A percentile compares a stretch with the other conserved stretches of the same genome.
Evolutionary conservation across 2,329 filamentous ascomycete genomes (phyloP).

Genomic region (Alternaria brassicae): DNA sequence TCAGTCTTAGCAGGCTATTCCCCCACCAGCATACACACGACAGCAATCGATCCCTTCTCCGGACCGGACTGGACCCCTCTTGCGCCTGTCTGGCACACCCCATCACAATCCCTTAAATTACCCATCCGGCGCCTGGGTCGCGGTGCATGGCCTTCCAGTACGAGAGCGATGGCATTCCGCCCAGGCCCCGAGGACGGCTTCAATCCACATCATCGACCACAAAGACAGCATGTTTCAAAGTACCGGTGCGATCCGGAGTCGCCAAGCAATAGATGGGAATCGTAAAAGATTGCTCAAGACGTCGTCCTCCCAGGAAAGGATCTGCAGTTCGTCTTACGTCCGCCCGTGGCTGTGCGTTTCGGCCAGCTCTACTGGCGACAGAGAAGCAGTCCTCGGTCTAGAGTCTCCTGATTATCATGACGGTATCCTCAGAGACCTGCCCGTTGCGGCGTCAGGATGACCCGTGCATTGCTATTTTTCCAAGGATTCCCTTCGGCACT

Average conservation of each 20-base stretch:
- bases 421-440: slow-evolving; percentile 6
- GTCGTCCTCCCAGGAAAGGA: slow-evolving; percentile 23
- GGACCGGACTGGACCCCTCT: slow-evolving; percentile 3
- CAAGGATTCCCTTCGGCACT: slow-evolving; percentile 14
- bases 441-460: slow-evolving; percentile 11
- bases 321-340: slow-evolving; percentile 22
- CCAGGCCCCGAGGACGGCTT: neutral
- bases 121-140: neutral
- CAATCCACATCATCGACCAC: neutral
- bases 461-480: slow-evolving; percentile 8
- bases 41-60: slow-evolving; percentile 1
- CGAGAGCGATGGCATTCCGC: neutral
- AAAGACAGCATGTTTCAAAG: neutral
- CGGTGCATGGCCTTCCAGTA: neutral
- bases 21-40: slow-evolving; percentile 3
- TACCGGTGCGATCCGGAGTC: slow-evolving; percentile 19
- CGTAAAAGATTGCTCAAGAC: slow-evolving; percentile 17
- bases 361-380: slow-evolving; percentile 1
- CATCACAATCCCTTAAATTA: neutral
- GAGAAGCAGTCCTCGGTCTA: slow-evolving; percentile 2
- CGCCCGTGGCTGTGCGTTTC: slow-evolving; percentile 5
- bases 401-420: neutral
- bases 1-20: slow-evolving; percentile 2
- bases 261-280: slow-evolving; percentile 30
- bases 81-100: neutral